A percentile compares a stretch with the other conserved stretches of the same genome.
Evolutionary conservation across 2,329 filamentous ascomycete species (phyloP).

Genomic region (Nemania serpens): DNA sequence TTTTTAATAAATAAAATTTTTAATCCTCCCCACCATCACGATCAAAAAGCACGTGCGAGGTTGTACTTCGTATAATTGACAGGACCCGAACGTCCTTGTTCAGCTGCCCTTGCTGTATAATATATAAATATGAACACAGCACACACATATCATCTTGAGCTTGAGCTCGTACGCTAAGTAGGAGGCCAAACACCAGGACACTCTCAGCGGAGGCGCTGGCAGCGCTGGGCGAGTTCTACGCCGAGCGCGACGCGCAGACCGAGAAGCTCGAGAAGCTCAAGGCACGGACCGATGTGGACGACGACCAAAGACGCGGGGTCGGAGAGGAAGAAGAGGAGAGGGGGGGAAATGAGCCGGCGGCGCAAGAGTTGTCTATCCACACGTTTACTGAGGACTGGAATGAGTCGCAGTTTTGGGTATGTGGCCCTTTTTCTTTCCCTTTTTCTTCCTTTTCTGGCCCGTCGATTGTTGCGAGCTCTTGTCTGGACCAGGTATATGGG

Average conservation of each 20-base stretch:
- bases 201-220: constrained; percentile 70
- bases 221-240: constrained; percentile 75
- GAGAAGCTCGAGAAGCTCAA: constrained; percentile 72
- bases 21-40: background rate
- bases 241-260: constrained; percentile 69
- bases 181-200: constrained; percentile 47
- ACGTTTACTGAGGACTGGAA: constrained; percentile 83
- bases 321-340: background rate
- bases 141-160: too few relatives aligned
- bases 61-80: too few relatives aligned
- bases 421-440: background rate
- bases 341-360: constrained; percentile 11
- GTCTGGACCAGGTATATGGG: background rate
- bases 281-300: constrained; percentile 50
- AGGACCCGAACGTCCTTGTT: too few relatives aligned
- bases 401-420: constrained; percentile 80
- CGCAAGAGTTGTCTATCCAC: constrained; percentile 61
- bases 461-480: background rate
- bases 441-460: too few relatives aligned
- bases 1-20: background rate
- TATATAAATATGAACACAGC: background rate
- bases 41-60: too few relatives aligned
- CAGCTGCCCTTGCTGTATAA: too few relatives aligned
- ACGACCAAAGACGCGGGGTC: constrained; percentile 29
- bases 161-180: background rate